Evolutionary conservation across 129 eudicot genomes (phyloP), one percentile per base, ranked within the genome.

Genomic region (Tanacetum coccineum): DNA sequence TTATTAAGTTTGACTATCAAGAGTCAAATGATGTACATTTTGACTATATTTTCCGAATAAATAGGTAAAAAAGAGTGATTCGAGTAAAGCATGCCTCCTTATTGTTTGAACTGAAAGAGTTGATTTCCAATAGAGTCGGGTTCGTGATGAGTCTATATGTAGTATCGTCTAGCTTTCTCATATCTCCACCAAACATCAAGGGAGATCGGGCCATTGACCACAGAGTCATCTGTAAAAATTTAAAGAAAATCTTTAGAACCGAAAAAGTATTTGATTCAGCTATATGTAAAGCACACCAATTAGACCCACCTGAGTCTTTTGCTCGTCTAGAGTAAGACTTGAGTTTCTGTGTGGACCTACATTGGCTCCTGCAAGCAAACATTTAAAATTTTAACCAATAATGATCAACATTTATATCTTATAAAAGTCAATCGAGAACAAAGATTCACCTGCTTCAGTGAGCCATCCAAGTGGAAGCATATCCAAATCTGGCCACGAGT

Each of bases 381-480:
- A 22, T 22, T 22, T 22, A 22, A 22, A 22, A 22, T 22, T 22
- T 22, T 22, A 22, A 51, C 19, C 47, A 0, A n/a, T 70, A 20
- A 44, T 25, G 26, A 6, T 42, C 45, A 66, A 30, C 56, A 42
- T 28, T 13, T 13, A 49, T 49, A 28, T 2, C 14, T 30, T 59
- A 13, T 25, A 47, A 69, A 49, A 40, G 32, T 70, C 19, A 26
- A 50, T 11, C 3, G n/a, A 51, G 57, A 68, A 68, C 39, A 13
- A 48, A 70, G 17, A 20, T 61, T 58, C 48, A 89, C 99, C 96
- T 52, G 84, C 78, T 58, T 84, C 85, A 14, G 96, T 93, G 49
- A 93, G 90, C 96, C 95, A 93, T 72, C 99, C 99, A 5, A 93
- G 82, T 52, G 99, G 99, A 58, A 93, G 92, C 99, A 93, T 93